Conservation (phyloP, 768 basidiomycete species). For the Macrolepiota albuminosa region DNA sequence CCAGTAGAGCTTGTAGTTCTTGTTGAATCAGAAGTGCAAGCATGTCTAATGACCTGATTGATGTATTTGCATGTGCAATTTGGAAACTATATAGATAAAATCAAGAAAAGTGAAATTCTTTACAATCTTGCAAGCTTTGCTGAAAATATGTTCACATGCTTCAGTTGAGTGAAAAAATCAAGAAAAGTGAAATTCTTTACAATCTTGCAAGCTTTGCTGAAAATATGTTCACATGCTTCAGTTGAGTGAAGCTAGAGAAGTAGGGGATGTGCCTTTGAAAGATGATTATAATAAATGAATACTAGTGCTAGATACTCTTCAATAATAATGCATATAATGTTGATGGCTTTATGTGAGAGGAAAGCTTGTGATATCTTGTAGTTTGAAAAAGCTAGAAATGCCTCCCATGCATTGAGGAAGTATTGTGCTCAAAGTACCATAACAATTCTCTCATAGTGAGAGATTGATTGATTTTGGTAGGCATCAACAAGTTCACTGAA, state of each 20-base stretch:
- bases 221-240: conserved; percentile 11
- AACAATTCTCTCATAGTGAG: conserved; percentile 20
- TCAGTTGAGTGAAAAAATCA: conserved; percentile 30
- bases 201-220: conserved; percentile 19
- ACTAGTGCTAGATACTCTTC: conserved; percentile 28
- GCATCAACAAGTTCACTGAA: conserved; percentile 34
- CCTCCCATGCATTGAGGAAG: conserved; percentile 27
- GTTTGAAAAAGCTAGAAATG: conserved; percentile 10
- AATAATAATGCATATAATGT: conserved; percentile 26
- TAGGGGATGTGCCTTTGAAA: conserved; percentile 22
- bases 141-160: too few relatives aligned
- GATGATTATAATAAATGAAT: conserved; percentile 29
- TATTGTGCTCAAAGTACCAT: conserved; percentile 26
- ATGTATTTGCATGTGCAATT: conserved; percentile 10
- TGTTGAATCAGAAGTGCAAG: neutral
- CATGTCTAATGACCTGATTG: neutral
- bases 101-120: conserved; percentile 23
- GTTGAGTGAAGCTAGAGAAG: conserved; percentile 27
- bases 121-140: conserved; percentile 19
- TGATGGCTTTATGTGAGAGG: conserved; percentile 27
- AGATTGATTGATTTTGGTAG: conserved; percentile 28
- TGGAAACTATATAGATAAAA: conserved; percentile 23
- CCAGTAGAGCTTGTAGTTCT: too few relatives aligned
- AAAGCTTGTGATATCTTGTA: conserved; percentile 22
- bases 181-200: conserved; percentile 17